Conservation (phyloP, 306 rosid species). For the Prunus mongolica region DNA sequence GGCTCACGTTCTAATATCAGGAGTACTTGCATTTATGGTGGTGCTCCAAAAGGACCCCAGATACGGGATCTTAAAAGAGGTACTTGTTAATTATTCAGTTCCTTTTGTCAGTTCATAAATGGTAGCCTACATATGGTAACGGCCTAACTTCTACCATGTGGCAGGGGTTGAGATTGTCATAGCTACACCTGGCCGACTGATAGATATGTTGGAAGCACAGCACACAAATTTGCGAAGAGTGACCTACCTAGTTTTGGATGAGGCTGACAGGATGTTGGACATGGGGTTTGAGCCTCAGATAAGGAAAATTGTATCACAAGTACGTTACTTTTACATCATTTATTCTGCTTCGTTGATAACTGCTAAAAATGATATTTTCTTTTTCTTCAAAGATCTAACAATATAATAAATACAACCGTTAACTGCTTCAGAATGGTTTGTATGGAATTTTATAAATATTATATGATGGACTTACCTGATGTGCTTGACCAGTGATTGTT, state of each 20-base stretch:
- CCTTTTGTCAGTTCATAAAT: not conserved
- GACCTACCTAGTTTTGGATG: slow-evolving; percentile 90
- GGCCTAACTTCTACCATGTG: slow-evolving; percentile 15
- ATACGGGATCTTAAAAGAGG: slow-evolving; percentile 89
- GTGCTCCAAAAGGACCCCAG: slow-evolving; percentile 98
- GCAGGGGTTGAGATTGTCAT: slow-evolving; percentile 90
- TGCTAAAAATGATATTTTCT: not conserved
- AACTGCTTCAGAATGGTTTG: not conserved
- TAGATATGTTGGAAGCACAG: slow-evolving; percentile 96
- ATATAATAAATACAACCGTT: not conserved
- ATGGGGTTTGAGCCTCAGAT: slow-evolving; percentile 99
- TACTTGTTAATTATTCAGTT: slow-evolving; percentile 15
- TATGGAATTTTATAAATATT: not conserved
- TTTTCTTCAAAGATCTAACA: not conserved
- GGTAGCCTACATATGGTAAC: not conserved
- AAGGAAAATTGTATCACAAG: slow-evolving; percentile 79
- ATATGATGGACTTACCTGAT: not conserved
- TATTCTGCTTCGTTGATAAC: not conserved
- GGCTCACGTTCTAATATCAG: slow-evolving; percentile 49
- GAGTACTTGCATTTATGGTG: slow-evolving; percentile 87
- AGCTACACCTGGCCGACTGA: slow-evolving; percentile 94
- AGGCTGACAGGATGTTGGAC: slow-evolving; percentile 98
- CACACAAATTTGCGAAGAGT: slow-evolving; percentile 87
- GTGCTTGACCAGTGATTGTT: not conserved
- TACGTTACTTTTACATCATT: slow-evolving; percentile 24